These are phyloP conservation scores for Pseudogymnoascus sp. DNA, from an alignment of 2,329 filamentous ascomycete species.

Conservation along the genomic window DNA sequence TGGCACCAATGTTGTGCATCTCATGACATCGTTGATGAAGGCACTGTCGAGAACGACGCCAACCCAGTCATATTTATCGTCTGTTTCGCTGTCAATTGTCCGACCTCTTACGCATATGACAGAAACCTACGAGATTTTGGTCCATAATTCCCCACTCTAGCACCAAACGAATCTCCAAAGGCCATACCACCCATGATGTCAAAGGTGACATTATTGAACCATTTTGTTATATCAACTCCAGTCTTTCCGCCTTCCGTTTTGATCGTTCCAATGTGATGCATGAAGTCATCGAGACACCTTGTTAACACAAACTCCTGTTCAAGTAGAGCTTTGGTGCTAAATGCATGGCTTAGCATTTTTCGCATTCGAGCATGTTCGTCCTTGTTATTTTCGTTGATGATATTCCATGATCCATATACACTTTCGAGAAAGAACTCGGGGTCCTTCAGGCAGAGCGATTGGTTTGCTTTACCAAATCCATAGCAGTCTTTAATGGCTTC, in stretches of 20 bases:
- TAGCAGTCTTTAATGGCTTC: slow-evolving; percentile 52
- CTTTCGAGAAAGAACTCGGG: slow-evolving; percentile 20
- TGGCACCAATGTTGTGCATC: slow-evolving; percentile 12
- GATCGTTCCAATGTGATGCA: slow-evolving; percentile 14
- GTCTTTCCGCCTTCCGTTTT: background rate
- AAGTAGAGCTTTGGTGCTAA: slow-evolving; percentile 19
- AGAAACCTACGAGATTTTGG: slow-evolving; percentile 3
- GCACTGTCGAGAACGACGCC: slow-evolving; percentile 21
- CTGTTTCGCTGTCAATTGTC: slow-evolving; percentile 5
- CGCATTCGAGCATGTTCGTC: slow-evolving; percentile 20
- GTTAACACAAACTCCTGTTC: slow-evolving; percentile 20
- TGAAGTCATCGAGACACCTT: slow-evolving; percentile 13
- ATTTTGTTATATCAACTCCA: slow-evolving; percentile 12
- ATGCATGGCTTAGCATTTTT: slow-evolving; percentile 20
- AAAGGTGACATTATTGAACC: slow-evolving; percentile 31
- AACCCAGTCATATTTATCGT: slow-evolving; percentile 20
- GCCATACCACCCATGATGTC: slow-evolving; percentile 31
- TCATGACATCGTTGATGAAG: slow-evolving; percentile 22
- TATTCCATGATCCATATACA: slow-evolving; percentile 21
- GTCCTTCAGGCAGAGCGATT: slow-evolving; percentile 18
- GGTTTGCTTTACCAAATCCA: slow-evolving; percentile 41
- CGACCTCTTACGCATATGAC: background rate
- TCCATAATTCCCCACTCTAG: slow-evolving; percentile 3
- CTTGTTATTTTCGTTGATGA: slow-evolving; percentile 17
- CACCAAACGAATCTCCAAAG: slow-evolving; percentile 28